Base-by-base conservation (phyloP, 805 yeast species). In the Nakazawaea wyomingensis region DNA sequence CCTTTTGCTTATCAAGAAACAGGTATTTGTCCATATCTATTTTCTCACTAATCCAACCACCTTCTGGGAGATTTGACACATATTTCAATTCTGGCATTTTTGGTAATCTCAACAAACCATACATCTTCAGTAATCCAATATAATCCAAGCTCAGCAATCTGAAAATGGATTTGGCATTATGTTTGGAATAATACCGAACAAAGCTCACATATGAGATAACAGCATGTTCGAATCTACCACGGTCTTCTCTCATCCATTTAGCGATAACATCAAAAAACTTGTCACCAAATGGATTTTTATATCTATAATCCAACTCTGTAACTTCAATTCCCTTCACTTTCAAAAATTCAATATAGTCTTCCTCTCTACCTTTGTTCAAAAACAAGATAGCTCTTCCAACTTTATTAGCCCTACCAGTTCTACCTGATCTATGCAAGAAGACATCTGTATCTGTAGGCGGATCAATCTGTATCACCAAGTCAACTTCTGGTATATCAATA, bases 361-460 rank as follows among this genome's bases (percentile, higher is more conserved):
- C 84, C 56, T 93, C 99, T 43, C 85, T 71, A 5, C 88, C 91
- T 37, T 71, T 71, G 48, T 76, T 80, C 31, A 93, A 62, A 62
- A 93, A 71, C 1, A 86, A 78, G 3, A 88, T 67, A 0, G 95
- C 96, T 45, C 72, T 75, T 2, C 99, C 99, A 4, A 71, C 71
- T 48, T 79, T 78, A 46, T 91, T 90, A 0, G 97, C 97, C 48
- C 99, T 69, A 0, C 96, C 99, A 0, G 99, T 88, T 55, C 99
- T 74, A 18, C 99, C 99, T 62, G 91, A 85, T 57, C 99, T 74
- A 60, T 93, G 99, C 34, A 91, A 72, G 56, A 91, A 93, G 57
- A 88, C 78, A 55, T 85, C 95, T 0, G 97, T 87, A 51, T 90
- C 96, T 0, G 88, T 80, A 1, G 99, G 99, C 1, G 98, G 96